Conservation (phyloP, 2,329 filamentous ascomycete species). For the Sphaceloma murrayae region DNA sequence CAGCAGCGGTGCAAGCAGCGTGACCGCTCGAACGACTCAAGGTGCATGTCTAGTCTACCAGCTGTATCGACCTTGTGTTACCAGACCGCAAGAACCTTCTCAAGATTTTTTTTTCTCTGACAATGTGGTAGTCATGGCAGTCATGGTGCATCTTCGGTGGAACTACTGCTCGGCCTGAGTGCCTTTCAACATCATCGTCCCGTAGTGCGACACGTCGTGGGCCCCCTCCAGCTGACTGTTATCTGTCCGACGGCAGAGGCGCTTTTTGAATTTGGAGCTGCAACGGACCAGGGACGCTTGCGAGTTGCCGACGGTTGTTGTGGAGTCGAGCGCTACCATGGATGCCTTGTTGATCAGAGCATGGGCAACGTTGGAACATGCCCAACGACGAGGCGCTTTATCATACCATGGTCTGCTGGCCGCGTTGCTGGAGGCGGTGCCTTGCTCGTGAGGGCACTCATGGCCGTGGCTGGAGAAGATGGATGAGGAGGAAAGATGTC, state of each 20-base stretch:
- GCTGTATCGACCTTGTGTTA: not conserved
- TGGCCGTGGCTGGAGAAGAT: too few relatives aligned
- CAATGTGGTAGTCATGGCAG: not conserved
- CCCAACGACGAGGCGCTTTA: conserved; percentile 9
- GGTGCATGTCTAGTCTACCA: conserved; percentile 12
- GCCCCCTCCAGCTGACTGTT: too few relatives aligned
- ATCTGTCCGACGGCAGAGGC: not conserved
- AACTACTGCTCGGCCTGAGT: too few relatives aligned
- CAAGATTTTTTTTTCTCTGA: not conserved
- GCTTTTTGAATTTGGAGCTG: conserved; percentile 6
- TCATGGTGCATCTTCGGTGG: too few relatives aligned
- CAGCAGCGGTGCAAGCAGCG: conserved; percentile 5
- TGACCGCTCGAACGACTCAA: conserved; percentile 12
- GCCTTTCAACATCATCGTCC: too few relatives aligned
- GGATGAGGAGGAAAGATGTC: too few relatives aligned
- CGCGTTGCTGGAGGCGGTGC: too few relatives aligned
- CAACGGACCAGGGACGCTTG: conserved; percentile 9
- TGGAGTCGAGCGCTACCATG: conserved; percentile 9
- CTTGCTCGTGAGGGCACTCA: too few relatives aligned
- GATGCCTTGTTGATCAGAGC: conserved; percentile 10
- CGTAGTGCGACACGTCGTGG: conserved; percentile 15
- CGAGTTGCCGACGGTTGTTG: conserved; percentile 12
- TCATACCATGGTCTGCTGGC: too few relatives aligned
- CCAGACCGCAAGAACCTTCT: not conserved
- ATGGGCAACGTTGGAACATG: conserved; percentile 8